These are phyloP conservation scores for Entophlyctis helioformis DNA, from an alignment of 192 early-diverging fungal genomes.

Conservation along the genomic window DNA sequence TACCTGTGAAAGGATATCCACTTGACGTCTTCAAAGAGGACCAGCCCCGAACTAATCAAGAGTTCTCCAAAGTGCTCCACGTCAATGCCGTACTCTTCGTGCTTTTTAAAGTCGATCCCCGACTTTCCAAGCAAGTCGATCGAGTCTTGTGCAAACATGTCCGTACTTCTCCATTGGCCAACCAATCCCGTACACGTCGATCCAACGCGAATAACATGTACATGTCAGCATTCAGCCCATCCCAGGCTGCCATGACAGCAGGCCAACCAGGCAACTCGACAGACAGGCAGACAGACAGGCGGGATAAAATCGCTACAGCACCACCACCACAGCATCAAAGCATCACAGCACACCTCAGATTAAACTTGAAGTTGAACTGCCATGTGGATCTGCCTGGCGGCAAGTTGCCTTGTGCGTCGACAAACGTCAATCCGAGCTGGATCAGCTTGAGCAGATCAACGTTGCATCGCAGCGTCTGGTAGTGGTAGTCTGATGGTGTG, in stretches of 20 bases:
- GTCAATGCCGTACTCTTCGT: constrained; percentile 94
- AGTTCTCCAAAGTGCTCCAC: constrained; percentile 94
- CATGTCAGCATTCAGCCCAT: too few relatives aligned
- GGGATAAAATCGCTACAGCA: too few relatives aligned
- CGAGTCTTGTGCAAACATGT: constrained; percentile 99
- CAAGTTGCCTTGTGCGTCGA: constrained; percentile 71
- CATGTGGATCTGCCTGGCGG: constrained; percentile 84
- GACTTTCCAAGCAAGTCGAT: constrained; percentile 95
- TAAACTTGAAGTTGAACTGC: constrained; percentile 99
- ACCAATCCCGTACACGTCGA: too few relatives aligned
- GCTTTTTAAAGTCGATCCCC: constrained; percentile 94
- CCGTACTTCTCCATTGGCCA: constrained; percentile 38
- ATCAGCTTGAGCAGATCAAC: constrained; percentile 97
- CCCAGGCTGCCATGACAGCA: too few relatives aligned
- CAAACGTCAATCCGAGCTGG: constrained; percentile 75
- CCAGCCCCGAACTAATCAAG: constrained; percentile 91
- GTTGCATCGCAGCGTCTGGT: constrained; percentile 94
- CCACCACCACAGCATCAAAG: too few relatives aligned
- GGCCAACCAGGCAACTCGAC: too few relatives aligned
- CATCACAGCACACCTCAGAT: constrained; percentile 48
- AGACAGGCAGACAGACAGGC: too few relatives aligned
- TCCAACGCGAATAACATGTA: too few relatives aligned
- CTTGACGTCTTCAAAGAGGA: constrained; percentile 85
- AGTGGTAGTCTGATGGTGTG: constrained; percentile 95
- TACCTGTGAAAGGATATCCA: constrained; percentile 99